Evolutionary conservation across 2,329 filamentous ascomycete genomes (phyloP).

Genomic region (Talaromyces piceae): DNA sequence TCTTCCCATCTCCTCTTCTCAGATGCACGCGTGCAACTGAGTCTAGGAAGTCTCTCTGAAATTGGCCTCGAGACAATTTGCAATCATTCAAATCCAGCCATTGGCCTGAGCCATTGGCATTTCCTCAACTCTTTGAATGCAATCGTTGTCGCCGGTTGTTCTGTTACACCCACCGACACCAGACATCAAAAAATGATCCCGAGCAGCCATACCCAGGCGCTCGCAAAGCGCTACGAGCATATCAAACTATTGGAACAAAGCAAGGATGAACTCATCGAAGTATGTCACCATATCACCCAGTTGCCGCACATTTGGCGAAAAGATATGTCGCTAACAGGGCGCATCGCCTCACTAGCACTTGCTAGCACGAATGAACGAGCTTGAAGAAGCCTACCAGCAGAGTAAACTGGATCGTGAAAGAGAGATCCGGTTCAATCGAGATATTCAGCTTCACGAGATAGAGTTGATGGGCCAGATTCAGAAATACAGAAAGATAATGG

Average conservation of each 20-base stretch:
- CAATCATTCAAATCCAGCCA: too few species aligned
- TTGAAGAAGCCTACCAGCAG: constrained; percentile 38
- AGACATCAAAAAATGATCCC: constrained; percentile 12
- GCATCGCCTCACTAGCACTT: constrained; percentile 33
- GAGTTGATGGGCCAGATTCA: constrained; percentile 41
- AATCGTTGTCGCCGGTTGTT: background rate
- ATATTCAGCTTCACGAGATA: constrained; percentile 41
- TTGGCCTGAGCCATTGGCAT: background rate
- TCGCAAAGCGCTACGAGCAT: constrained; percentile 38
- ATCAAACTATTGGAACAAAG: constrained; percentile 38
- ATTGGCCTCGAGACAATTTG: background rate
- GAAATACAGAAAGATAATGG: constrained; percentile 40
- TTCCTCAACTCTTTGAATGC: background rate
- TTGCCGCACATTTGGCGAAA: constrained; percentile 1
- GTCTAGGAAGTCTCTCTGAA: background rate
- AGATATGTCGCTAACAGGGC: constrained; percentile 13
- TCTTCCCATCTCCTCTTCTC: background rate
- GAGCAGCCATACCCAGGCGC: constrained; percentile 27
- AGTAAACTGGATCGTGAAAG: constrained; percentile 41
- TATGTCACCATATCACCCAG: constrained; percentile 16
- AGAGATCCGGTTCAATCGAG: constrained; percentile 41
- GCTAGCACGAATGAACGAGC: constrained; percentile 35
- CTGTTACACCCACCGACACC: constrained; percentile 1
- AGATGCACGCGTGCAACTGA: background rate
- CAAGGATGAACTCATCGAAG: constrained; percentile 44